A percentile compares a stretch with the other conserved stretches of the same genome.
Evolutionary conservation across 2,329 filamentous ascomycete species (phyloP).

Genomic region (Erysiphe neolycopersici): DNA sequence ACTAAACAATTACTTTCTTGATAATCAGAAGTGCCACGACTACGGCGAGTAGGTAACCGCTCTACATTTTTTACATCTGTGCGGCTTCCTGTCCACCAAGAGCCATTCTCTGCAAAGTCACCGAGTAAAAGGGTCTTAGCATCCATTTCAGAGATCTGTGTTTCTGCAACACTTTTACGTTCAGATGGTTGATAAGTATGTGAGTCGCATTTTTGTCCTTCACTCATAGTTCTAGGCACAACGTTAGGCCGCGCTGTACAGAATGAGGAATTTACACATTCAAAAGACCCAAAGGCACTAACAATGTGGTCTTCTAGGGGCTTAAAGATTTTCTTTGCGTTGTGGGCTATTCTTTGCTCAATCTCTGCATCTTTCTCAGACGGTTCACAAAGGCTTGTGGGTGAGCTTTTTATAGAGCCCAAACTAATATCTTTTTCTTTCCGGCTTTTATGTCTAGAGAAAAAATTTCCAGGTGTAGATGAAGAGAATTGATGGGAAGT

Average conservation of each 20-base stretch:
- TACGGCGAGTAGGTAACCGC: slow-evolving; percentile 13
- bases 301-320: slow-evolving; percentile 54
- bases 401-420: too few species aligned
- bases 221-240: slow-evolving; percentile 10
- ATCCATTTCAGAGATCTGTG: slow-evolving; percentile 33
- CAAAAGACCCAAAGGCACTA: slow-evolving; percentile 37
- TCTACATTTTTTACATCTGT: slow-evolving; percentile 15
- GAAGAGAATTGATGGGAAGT: neutral
- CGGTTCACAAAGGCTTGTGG: too few species aligned
- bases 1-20: slow-evolving; percentile 15
- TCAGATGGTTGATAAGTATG: slow-evolving; percentile 9
- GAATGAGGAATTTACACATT: slow-evolving; percentile 57
- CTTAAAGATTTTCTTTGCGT: slow-evolving; percentile 37
- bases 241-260: slow-evolving; percentile 20
- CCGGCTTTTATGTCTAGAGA: too few species aligned
- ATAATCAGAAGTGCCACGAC: slow-evolving; percentile 4
- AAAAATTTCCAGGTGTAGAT: too few species aligned
- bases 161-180: slow-evolving; percentile 12
- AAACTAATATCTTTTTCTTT: too few species aligned
- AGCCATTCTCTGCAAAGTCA: slow-evolving; percentile 54
- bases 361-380: neutral
- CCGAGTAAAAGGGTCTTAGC: slow-evolving; percentile 49
- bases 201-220: slow-evolving; percentile 1
- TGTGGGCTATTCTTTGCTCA: slow-evolving; percentile 15
- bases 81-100: slow-evolving; percentile 48